These are phyloP conservation scores for Nannochloropsis granulata DNA, from an alignment of 108 stramenopile genomes.

Conservation along the genomic window DNA sequence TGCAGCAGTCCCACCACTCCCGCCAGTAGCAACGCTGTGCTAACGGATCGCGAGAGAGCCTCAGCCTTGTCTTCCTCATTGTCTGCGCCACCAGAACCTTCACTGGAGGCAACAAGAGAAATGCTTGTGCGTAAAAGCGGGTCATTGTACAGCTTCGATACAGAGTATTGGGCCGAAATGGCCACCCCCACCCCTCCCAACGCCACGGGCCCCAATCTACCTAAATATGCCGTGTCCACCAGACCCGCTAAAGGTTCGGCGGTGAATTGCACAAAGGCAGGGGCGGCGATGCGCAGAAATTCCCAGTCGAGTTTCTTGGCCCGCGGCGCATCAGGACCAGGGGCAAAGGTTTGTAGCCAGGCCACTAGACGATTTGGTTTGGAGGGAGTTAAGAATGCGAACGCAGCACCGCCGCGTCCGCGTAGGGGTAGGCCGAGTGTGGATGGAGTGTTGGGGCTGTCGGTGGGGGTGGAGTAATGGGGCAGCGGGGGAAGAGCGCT, in stretches of 20 bases:
- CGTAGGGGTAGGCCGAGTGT: not conserved
- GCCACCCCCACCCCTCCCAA: slow-evolving; percentile 80
- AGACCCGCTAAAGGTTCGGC: slow-evolving; percentile 78
- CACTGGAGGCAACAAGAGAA: slow-evolving; percentile 56
- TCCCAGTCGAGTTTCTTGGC: slow-evolving; percentile 46
- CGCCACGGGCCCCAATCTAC: slow-evolving; percentile 59
- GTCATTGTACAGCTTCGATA: slow-evolving; percentile 76
- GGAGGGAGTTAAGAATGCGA: not conserved
- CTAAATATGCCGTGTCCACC: slow-evolving; percentile 71
- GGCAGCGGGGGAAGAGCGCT: not conserved
- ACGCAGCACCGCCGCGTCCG: not conserved
- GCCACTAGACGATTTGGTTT: not conserved
- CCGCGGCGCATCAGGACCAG: not conserved
- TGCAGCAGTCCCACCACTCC: slow-evolving; percentile 59
- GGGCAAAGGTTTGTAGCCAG: not conserved
- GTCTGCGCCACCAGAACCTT: not conserved
- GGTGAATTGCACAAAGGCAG: slow-evolving; percentile 68
- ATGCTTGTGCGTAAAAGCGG: slow-evolving; percentile 69
- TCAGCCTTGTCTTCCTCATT: slow-evolving; percentile 17
- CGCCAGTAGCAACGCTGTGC: slow-evolving; percentile 60
- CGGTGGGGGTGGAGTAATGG: not conserved
- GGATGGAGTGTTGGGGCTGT: not conserved
- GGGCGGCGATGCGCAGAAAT: slow-evolving; percentile 61
- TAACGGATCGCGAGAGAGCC: not conserved
- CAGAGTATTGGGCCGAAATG: slow-evolving; percentile 71